A percentile compares a stretch with the other conserved stretches of the same genome.
Conservation (phyloP, 148 eudicot genomes). For the Beta vulgaris region DNA sequence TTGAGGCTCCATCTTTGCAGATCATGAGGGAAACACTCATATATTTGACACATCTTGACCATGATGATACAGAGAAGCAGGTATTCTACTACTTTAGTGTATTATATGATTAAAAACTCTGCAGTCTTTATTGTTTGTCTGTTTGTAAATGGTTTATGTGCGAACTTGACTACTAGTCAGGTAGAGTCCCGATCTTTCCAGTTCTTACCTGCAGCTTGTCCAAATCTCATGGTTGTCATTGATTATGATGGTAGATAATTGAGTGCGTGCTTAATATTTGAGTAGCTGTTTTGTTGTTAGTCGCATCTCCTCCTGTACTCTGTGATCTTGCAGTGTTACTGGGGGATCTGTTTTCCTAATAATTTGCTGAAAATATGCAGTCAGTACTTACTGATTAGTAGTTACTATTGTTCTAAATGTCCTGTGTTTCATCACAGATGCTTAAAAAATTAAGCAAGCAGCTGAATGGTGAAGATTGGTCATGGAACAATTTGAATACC, state of each 20-base stretch:
- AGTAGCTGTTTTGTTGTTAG: not conserved
- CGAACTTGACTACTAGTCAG: not conserved
- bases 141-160: not conserved
- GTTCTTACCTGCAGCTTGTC: not conserved
- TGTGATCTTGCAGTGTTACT: not conserved
- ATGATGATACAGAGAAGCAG: conserved; percentile 99
- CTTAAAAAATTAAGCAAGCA: conserved; percentile 78
- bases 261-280: not conserved
- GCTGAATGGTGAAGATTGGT: conserved; percentile 95
- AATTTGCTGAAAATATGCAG: not conserved
- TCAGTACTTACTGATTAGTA: not conserved
- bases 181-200: not conserved
- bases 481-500: conserved; percentile 97
- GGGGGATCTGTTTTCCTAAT: no score
- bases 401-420: conserved; percentile 1
- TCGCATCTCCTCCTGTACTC: not conserved
- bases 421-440: conserved; percentile 50
- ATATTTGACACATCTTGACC: conserved; percentile 93
- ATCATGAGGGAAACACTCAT: conserved; percentile 96
- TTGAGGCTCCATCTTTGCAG: conserved; percentile 41
- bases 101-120: not conserved
- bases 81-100: conserved; percentile 32
- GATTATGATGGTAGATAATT: not conserved
- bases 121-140: not conserved
- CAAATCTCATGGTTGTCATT: not conserved